Percentiles rank a stretch among this genome's conserved stretches.
Conservation (phyloP, 176 grass and related monocot genomes). For the Miscanthus lutarioriparius region DNA sequence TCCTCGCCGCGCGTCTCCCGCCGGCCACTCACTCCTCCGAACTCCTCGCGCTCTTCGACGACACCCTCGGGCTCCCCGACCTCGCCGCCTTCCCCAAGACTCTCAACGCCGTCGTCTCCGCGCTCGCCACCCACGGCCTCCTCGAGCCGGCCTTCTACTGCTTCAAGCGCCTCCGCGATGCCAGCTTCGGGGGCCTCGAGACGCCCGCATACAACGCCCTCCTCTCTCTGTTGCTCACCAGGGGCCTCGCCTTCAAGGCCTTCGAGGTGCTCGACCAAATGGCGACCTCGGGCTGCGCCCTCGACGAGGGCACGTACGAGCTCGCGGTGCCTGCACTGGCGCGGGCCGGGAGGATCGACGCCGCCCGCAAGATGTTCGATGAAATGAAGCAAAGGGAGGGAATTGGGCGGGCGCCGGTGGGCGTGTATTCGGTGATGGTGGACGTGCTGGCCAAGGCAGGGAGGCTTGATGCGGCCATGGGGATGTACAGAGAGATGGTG, state of each 20-base stretch:
- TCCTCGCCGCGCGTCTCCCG: conserved; percentile 50
- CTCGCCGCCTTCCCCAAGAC: conserved; percentile 59
- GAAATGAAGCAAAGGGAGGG: conserved; percentile 69
- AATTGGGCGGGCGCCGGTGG: conserved; percentile 30
- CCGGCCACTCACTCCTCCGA: conserved; percentile 52
- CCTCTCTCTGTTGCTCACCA: conserved; percentile 76
- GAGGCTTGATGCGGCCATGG: conserved; percentile 78
- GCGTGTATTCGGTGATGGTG: conserved; percentile 65
- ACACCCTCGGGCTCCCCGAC: conserved; percentile 59
- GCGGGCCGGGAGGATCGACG: conserved; percentile 72
- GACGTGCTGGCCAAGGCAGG: conserved; percentile 83
- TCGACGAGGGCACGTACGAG: conserved; percentile 74
- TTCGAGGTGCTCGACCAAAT: conserved; percentile 92
- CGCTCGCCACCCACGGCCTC: conserved; percentile 51
- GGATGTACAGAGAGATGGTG: conserved; percentile 90
- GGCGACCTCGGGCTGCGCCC: conserved; percentile 42
- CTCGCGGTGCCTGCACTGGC: conserved; percentile 78
- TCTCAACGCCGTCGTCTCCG: conserved; percentile 57
- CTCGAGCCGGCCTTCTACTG: conserved; percentile 78
- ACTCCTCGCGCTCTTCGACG: conserved; percentile 60
- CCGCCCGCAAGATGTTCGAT: conserved; percentile 75
- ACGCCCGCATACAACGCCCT: conserved; percentile 76
- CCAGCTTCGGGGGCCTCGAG: conserved; percentile 44
- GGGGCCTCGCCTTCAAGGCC: conserved; percentile 84
- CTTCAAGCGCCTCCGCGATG: conserved; percentile 87